Evolutionary conservation across 805 yeast genomes (phyloP).

Genomic region (Jamesozyma rosinii): DNA sequence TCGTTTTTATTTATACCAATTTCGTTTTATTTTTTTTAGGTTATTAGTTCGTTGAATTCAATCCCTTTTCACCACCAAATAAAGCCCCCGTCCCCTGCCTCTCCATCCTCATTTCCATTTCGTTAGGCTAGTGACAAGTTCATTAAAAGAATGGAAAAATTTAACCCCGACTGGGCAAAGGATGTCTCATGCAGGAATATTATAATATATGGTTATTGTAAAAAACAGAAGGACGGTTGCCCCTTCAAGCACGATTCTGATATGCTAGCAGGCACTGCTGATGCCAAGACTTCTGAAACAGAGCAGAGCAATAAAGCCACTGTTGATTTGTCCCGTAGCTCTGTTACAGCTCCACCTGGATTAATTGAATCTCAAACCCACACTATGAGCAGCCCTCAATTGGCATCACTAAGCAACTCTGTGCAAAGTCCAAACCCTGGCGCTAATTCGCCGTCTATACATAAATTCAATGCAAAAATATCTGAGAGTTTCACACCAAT

Average conservation of each 20-base stretch:
- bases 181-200: conserved; percentile 77
- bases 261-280: conserved; percentile 4
- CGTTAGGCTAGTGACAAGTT: neutral
- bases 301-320: neutral
- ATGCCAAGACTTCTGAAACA: neutral
- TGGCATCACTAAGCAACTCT: no score
- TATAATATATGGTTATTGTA: conserved; percentile 79
- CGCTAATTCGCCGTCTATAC: conserved; percentile 10
- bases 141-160: conserved; percentile 19
- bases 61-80: neutral
- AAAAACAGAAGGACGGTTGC: conserved; percentile 80
- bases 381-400: neutral
- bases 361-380: neutral
- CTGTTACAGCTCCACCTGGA: neutral
- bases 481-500: conserved; percentile 48
- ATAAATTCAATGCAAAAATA: conserved; percentile 44
- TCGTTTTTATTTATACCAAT: no score
- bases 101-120: neutral
- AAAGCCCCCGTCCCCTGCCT: neutral
- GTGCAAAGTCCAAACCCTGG: neutral
- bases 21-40: no score
- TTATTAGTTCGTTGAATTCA: neutral
- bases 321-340: neutral
- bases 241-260: conserved; percentile 60
- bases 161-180: conserved; percentile 45